Conservation (phyloP, 129 eudicot genomes). For the Solidago caesia region DNA sequence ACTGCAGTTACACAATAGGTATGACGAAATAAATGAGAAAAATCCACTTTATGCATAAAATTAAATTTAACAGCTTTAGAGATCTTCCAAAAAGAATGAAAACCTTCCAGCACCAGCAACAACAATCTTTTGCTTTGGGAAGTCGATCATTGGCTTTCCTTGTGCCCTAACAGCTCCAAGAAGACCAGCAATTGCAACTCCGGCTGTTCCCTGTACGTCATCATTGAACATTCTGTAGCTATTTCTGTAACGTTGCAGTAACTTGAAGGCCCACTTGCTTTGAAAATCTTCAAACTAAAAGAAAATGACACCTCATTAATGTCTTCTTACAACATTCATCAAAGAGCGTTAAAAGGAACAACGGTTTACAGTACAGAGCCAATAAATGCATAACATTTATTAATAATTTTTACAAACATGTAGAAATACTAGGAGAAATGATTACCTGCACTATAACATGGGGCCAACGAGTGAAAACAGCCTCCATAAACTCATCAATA, state of each 20-base stretch:
- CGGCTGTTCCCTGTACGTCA: constrained; percentile 99
- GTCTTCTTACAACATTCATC: background rate
- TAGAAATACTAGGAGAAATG: background rate
- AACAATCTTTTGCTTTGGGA: constrained; percentile 90
- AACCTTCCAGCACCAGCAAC: constrained; percentile 99
- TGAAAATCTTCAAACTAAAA: constrained; percentile 97
- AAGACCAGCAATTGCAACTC: constrained; percentile 99
- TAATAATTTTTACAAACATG: background rate
- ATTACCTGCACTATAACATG: constrained; percentile 92
- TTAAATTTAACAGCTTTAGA: background rate
- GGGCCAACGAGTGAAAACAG: constrained; percentile 97
- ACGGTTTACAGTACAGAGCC: no score
- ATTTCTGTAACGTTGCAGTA: constrained; percentile 84
- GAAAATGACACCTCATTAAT: constrained; percentile 2
- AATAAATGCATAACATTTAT: background rate
- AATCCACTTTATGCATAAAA: background rate
- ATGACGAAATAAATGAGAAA: background rate
- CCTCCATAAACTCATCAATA: constrained; percentile 95
- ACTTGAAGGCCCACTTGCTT: constrained; percentile 96
- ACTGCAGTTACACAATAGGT: constrained; percentile 50
- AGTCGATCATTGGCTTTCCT: constrained; percentile 92
- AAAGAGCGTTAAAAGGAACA: background rate
- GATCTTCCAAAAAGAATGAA: background rate
- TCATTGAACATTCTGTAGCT: constrained; percentile 94
- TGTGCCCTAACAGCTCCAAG: constrained; percentile 99